phyloP scores from a whole-genome alignment of 2,329 filamentous ascomycete genomes.

The Colletotrichum sojae region DNA sequence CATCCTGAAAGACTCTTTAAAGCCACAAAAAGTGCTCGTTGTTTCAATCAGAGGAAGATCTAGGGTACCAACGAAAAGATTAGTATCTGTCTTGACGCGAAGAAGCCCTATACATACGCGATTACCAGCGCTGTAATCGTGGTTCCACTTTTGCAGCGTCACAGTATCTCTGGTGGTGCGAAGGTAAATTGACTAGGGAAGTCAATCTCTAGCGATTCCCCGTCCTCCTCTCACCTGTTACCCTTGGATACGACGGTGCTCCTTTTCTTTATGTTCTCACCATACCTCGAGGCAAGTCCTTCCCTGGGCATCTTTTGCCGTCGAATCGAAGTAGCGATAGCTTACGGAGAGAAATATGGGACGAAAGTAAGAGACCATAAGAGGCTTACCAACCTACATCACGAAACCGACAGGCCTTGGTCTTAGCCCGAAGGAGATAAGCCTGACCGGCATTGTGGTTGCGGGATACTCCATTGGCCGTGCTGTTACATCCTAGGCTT shows the following conservation, averaged over 20 bases:
- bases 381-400: background rate
- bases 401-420: background rate
- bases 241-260: slow-evolving; percentile 6
- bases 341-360: background rate
- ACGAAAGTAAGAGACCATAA: background rate
- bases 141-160: too few relatives aligned
- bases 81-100: too few relatives aligned
- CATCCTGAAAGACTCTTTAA: too few relatives aligned
- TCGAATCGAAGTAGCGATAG: background rate
- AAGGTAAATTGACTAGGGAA: background rate
- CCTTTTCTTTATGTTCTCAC: background rate
- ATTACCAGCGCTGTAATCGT: too few relatives aligned
- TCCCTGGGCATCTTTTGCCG: background rate
- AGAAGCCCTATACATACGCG: too few relatives aligned
- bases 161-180: background rate
- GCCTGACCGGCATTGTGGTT: slow-evolving; percentile 3
- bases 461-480: slow-evolving; percentile 10
- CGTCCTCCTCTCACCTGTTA: background rate
- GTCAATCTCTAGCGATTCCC: background rate
- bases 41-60: background rate
- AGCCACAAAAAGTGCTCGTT: background rate
- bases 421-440: background rate
- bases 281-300: background rate
- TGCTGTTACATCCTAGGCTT: background rate
- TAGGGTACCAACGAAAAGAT: background rate